Conservation (phyloP, 495 filamentous ascomycete species). For the Stereocaulon alpinum region DNA sequence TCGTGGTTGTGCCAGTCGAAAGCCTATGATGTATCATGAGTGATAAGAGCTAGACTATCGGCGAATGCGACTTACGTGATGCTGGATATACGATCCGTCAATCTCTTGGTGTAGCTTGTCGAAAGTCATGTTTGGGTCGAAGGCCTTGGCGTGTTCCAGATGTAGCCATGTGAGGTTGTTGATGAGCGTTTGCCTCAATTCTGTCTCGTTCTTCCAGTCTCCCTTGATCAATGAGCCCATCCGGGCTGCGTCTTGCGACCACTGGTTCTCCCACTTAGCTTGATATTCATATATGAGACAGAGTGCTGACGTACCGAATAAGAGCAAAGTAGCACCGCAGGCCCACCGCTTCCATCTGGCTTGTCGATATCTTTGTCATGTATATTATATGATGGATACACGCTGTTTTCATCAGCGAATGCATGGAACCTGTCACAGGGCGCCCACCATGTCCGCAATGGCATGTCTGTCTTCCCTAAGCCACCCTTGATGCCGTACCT, state of each 20-base stretch:
- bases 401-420: not conserved
- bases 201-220: not conserved
- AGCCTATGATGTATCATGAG: not conserved
- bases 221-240: not conserved
- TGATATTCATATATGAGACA: no score
- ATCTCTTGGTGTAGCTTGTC: not conserved
- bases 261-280: not conserved
- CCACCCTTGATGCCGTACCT: conserved; percentile 25
- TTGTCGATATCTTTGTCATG: not conserved
- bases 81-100: not conserved
- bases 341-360: not conserved
- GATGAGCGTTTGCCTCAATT: not conserved
- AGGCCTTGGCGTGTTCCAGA: not conserved
- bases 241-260: not conserved
- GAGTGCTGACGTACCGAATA: not conserved
- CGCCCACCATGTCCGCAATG: conserved; percentile 22
- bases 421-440: not conserved
- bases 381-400: conserved; percentile 8
- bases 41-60: not conserved
- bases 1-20: not conserved
- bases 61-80: not conserved
- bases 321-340: not conserved
- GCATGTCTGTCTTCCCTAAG: conserved; percentile 27
- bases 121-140: not conserved
- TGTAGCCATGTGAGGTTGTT: not conserved